Evolutionary conservation across 495 filamentous ascomycete genomes (phyloP).

Genomic region (Achaetomiella virescens): DNA sequence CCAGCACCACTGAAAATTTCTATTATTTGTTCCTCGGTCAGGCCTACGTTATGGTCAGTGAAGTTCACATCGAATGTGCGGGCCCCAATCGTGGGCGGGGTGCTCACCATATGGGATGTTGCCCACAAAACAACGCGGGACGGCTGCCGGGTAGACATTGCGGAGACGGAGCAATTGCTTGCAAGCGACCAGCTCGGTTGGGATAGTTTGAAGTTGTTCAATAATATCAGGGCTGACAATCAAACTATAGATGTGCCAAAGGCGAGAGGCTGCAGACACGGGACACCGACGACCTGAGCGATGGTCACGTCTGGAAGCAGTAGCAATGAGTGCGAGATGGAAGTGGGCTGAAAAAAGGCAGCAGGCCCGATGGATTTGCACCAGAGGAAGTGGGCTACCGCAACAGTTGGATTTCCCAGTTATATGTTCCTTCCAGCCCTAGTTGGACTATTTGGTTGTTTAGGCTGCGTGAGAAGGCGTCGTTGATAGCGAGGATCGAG

Average conservation of each 20-base stretch:
- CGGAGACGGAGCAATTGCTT: conserved; percentile 1
- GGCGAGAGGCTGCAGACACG: background rate
- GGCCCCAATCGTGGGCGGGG: background rate
- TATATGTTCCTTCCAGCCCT: background rate
- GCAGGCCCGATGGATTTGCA: conserved; percentile 8
- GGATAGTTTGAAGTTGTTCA: background rate
- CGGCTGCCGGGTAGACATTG: conserved; percentile 48
- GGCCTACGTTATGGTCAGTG: conserved; percentile 45
- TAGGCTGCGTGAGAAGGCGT: background rate
- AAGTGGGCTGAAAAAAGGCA: background rate
- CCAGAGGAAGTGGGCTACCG: conserved; percentile 7
- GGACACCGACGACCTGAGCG: background rate
- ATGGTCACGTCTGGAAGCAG: background rate
- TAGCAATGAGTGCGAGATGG: background rate
- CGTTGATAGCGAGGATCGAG: background rate
- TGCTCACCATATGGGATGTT: conserved; percentile 67
- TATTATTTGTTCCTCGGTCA: conserved; percentile 90
- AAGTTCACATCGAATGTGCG: background rate
- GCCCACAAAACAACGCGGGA: conserved; percentile 71
- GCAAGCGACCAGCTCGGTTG: background rate
- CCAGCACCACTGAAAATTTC: conserved; percentile 85
- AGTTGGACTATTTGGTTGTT: background rate
- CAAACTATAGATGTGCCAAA: background rate
- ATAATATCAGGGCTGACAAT: background rate
- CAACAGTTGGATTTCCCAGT: conserved; percentile 7